phyloP scores from a whole-genome alignment of 441 rosid genomes.

The Bruguiera hainesii region DNA sequence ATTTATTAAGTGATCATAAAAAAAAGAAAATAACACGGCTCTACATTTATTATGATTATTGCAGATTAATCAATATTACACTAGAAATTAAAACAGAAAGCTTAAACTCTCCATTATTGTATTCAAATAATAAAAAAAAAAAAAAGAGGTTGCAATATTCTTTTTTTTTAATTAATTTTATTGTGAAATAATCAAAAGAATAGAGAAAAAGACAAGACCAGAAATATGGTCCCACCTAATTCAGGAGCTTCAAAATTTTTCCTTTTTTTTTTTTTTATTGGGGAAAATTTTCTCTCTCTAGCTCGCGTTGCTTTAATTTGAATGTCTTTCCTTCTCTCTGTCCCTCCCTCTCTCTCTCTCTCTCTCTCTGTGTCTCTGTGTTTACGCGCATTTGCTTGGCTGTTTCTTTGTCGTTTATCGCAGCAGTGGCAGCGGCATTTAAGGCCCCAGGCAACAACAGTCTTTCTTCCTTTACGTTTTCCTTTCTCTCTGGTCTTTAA shows the following conservation, averaged over 20 bases:
- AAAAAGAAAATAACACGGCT: too few relatives aligned
- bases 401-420: slow-evolving; percentile 27
- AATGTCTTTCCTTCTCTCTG: slow-evolving; percentile 23
- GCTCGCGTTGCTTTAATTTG: slow-evolving; percentile 48
- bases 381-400: slow-evolving; percentile 34
- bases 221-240: slow-evolving; percentile 11
- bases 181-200: too few relatives aligned
- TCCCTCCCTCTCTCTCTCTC: slow-evolving; percentile 3
- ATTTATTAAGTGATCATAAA: too few relatives aligned
- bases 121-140: too few relatives aligned
- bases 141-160: too few relatives aligned
- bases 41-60: too few relatives aligned
- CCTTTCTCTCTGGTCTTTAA: neutral
- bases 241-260: neutral
- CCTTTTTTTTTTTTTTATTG: slow-evolving; percentile 38
- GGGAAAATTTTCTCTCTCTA: slow-evolving; percentile 46
- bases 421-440: slow-evolving; percentile 2
- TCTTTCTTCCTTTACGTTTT: neutral
- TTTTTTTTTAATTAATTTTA: too few relatives aligned
- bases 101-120: too few relatives aligned
- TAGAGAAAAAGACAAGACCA: too few relatives aligned
- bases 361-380: slow-evolving; percentile 1
- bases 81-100: too few relatives aligned
- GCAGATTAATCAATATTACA: too few relatives aligned
- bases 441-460: neutral